Base-by-base conservation (phyloP, 352 stramenopile genomes). In the Phytophthora hibernalis region DNA sequence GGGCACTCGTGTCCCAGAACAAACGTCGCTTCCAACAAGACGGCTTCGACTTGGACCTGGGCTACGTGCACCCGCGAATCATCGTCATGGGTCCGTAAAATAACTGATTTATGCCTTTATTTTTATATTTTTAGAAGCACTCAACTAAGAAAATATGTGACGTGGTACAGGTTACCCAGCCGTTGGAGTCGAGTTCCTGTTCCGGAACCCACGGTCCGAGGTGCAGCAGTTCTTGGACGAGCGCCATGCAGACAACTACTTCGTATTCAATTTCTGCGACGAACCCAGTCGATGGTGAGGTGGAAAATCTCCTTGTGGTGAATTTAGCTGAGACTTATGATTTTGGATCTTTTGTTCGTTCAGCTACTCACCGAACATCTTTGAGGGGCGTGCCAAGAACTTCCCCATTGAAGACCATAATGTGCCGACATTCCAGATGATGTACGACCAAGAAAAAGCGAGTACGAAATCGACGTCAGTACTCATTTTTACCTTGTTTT, bases 381-480 rank as follows among this genome's bases (percentile, higher is more conserved):
- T 93, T 63, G 70, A 75, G 0, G 68, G 54, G 15, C 79, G 76
- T 7, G 73, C 70, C 28, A 82, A 83, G 69, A 72, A 67, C 37
- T 90, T 84, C 38, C 81, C 85, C 10, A 83, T 91, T 56, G 82
- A 93, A 67, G 85, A 93, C 54, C 85, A 93, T 57, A 89, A 91
- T 44, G 74, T 93, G 2, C 85, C 85, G 9, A 81, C 77, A 7
- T 77, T 91, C 24, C 74, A 91, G 47, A 79, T 88, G 60, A 72
- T 88, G 83, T 93, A 65, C 45, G 74, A 28, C 12, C 2, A 28
- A 28, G 12, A 24, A 28, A 6, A 24, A 48, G 18, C 26, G n/a
- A 18, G 37, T 4, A 48, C 42, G n/a, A 12, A 6, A 10, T 47
- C 18, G 12, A 13, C 20, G 4, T 21, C 18, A 28, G 7, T 16